Percentiles rank a stretch among this genome's conserved stretches.
phyloP scores from a whole-genome alignment of 129 eudicot species.

The Flaveria trinervia region DNA sequence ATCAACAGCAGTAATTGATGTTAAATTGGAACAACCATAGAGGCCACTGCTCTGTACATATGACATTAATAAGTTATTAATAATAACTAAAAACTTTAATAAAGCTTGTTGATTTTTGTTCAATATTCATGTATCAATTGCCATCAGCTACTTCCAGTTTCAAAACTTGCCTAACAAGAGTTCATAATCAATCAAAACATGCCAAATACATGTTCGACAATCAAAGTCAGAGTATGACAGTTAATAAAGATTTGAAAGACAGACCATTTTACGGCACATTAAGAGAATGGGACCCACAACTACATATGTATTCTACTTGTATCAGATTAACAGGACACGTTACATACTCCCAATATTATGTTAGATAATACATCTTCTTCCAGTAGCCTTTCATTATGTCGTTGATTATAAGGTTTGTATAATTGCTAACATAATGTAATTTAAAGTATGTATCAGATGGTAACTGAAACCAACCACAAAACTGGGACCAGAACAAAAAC shows the following conservation, averaged over 20 bases:
- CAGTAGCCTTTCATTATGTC: not conserved
- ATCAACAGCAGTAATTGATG: too few species aligned
- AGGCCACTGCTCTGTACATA: too few species aligned
- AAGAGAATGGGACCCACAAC: not conserved
- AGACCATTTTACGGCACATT: not conserved
- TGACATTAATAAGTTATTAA: not conserved
- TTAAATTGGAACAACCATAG: too few species aligned
- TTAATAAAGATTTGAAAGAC: not conserved
- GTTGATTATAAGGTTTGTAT: not conserved
- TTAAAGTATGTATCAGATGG: constrained; percentile 24
- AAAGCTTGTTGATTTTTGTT: constrained; percentile 19
- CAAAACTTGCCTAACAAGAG: not conserved
- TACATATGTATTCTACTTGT: not conserved
- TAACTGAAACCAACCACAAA: constrained; percentile 13
- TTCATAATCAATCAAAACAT: not conserved
- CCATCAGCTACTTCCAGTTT: not conserved
- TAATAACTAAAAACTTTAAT: not conserved
- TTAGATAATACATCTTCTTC: not conserved
- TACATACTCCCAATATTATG: not conserved
- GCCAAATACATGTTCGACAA: not conserved
- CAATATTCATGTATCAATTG: not conserved
- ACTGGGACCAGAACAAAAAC: constrained; percentile 20
- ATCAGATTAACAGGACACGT: not conserved
- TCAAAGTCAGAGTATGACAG: not conserved
- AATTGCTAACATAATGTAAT: constrained; percentile 16